Evolutionary conservation across 176 grass and related monocot genomes (phyloP), one percentile per base, ranked within the genome.

Genomic region (Carex cristatella): DNA sequence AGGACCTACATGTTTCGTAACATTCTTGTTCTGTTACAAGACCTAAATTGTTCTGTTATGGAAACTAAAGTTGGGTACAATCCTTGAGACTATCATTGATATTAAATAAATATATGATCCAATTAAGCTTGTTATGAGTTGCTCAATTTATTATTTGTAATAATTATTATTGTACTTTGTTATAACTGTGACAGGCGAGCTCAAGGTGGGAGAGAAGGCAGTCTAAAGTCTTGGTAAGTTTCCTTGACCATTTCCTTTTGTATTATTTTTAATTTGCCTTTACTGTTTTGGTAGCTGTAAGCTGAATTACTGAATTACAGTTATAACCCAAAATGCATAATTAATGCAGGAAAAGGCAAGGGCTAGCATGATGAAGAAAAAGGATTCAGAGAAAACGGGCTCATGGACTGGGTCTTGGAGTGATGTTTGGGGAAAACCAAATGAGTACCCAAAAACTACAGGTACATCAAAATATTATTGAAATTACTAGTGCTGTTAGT

Each of bases 201-300:
- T 70, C 69, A 64, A 81, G 87, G 56, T 99, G 96, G 93, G 88
- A 99, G 81, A 99, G 89, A 85, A 84, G 91, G 61, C 93, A 95
- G 81, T 86, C 88, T 74, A 95, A 99, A 94, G 86, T 95, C 4
- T 81, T 99, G 91, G 96, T 92, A 94, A 69, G 48, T 31, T 5
- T 90, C 82, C 60, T 88, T 57, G 68, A 74, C 76, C 5, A 27
- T 33, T 73, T 61, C 48, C 72, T 79, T 84, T 84, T 85, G 9
- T 84, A 16, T 87, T 87, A 7, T 33, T 73, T 48, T 65, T 81
- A 62, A 62, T 35, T 37, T 53, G 10, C 12, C 7, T 37, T 81
- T 51, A 53, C 79, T 79, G 30, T 35, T 80, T 10, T 33, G 18
- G n/a, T 62, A 51, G 0, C 4, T 1, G 51, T 28, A 18, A 82